A percentile compares a stretch with the other conserved stretches of the same genome.
Conservation (phyloP, 257 asterid species). For the Craterostigma plantagineum region DNA sequence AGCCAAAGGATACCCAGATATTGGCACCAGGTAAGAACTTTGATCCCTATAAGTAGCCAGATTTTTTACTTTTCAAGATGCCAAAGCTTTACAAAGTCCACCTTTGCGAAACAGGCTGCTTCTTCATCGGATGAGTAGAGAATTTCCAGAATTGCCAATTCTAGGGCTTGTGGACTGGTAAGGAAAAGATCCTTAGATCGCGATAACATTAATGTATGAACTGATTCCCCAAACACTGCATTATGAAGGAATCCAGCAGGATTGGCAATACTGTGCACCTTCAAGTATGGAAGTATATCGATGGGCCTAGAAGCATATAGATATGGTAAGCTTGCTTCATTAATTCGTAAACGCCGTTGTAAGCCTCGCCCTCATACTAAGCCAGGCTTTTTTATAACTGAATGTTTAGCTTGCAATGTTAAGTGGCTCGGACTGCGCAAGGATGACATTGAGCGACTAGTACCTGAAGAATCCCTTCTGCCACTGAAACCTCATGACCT, state of each 20-base stretch:
- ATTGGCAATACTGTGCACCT: constrained; percentile 86
- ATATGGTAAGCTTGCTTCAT: constrained; percentile 40
- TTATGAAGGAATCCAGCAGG: constrained; percentile 88
- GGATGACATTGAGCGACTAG: constrained; percentile 48
- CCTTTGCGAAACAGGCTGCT: constrained; percentile 54
- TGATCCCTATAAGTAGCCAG: too few species aligned
- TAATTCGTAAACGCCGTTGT: constrained; percentile 1
- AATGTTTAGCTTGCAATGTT: constrained; percentile 58
- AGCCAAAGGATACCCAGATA: constrained; percentile 94
- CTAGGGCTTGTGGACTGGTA: constrained; percentile 93
- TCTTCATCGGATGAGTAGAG: constrained; percentile 61
- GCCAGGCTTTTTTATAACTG: constrained; percentile 1
- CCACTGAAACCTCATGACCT: constrained; percentile 53
- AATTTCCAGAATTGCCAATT: constrained; percentile 53
- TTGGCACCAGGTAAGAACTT: constrained; percentile 54
- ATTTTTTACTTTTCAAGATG: too few species aligned
- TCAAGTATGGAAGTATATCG: constrained; percentile 70
- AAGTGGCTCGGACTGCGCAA: constrained; percentile 87
- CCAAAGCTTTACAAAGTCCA: too few species aligned
- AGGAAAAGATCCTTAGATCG: background rate
- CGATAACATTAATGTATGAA: too few species aligned
- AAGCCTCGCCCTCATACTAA: constrained; percentile 1
- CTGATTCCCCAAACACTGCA: background rate
- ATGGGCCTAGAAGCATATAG: constrained; percentile 94
- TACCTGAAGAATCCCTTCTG: constrained; percentile 58